phyloP scores from a whole-genome alignment of 1,284 basidiomycete species.

The Retiboletus fuscus region DNA sequence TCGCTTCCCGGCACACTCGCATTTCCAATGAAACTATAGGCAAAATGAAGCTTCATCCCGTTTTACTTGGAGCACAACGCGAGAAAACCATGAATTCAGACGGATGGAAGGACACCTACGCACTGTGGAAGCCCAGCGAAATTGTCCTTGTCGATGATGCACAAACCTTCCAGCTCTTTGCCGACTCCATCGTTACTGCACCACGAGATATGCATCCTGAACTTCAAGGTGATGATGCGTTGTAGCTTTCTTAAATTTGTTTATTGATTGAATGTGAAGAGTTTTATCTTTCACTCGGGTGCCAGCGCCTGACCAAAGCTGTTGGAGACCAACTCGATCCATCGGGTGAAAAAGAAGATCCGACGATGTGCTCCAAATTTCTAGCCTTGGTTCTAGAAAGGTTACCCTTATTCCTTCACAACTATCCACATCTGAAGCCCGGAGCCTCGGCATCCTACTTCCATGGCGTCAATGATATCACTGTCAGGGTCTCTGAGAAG shows the following conservation, averaged over 20 bases:
- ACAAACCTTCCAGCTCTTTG: conserved; percentile 17
- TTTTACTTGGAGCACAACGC: conserved; percentile 11
- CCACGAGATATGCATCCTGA: conserved; percentile 21
- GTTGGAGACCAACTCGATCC: not conserved
- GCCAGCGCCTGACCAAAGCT: not conserved
- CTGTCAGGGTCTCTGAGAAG: conserved; percentile 5
- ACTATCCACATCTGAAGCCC: conserved; percentile 2
- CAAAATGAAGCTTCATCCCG: not conserved
- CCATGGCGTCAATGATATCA: not conserved
- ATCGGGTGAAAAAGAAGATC: conserved; percentile 2
- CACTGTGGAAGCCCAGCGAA: conserved; percentile 1
- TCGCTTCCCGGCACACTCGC: conserved; percentile 1
- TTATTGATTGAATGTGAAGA: conserved; percentile 3
- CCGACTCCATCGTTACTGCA: conserved; percentile 17
- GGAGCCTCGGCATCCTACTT: not conserved
- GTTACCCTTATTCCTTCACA: conserved; percentile 18
- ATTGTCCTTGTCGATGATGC: conserved; percentile 29
- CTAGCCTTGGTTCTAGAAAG: conserved; percentile 9
- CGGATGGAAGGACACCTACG: not conserved
- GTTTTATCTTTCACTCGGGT: conserved; percentile 16
- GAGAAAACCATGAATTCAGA: not conserved
- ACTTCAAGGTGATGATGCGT: conserved; percentile 21
- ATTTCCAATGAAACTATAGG: conserved; percentile 13
- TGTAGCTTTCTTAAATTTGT: not conserved
- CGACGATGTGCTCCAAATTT: not conserved